Base-by-base conservation (phyloP, 129 eudicot species). In the Centaurea solstitialis region DNA sequence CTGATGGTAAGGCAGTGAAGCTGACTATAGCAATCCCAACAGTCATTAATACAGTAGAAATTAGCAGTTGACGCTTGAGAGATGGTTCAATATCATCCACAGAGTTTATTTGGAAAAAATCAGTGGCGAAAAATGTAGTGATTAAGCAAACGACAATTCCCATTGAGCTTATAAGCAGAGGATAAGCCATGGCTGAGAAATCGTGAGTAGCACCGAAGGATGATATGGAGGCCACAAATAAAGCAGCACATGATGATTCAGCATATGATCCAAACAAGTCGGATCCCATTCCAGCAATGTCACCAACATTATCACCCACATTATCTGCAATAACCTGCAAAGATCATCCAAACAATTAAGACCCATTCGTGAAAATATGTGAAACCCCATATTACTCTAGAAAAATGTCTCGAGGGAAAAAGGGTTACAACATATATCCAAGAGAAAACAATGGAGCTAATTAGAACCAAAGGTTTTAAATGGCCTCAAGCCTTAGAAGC, bases 201-300 rank as follows among this genome's bases (percentile, higher is more conserved):
- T 87, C 87, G 59, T 87, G 91, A 72, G 9, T 79, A 41, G 35
- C 66, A 26, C 91, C 91, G 30, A 87, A 84, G 8, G 91, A 87
- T 78, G 88, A 87, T 74, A 87, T 81, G 62, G 91, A 87, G 72
- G 91, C 88, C 64, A 85, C 85, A 78, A 87, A 85, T 70, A 87
- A 87, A 45, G 91, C 91, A 30, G 91, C 91, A 72, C 91, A 88
- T 0, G 91, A 81, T 38, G 91, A 82, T 80, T 88, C 91, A 10
- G 91, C 91, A 45, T 87, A 87, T 47, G 91, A 87, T n/a, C 91
- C 91, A 82, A 87, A 87, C 50, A 87, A 75, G 66, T 87, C 91
- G 3, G 91, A 87, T 18, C 91, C 91, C 91, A 87, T 87, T 30
- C 91, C 91, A 5, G 91, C 91, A 70, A 87, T 87, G 78, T 87